phyloP scores from a whole-genome alignment of 257 asterid genomes.

The Capsicum rhomboideum region DNA sequence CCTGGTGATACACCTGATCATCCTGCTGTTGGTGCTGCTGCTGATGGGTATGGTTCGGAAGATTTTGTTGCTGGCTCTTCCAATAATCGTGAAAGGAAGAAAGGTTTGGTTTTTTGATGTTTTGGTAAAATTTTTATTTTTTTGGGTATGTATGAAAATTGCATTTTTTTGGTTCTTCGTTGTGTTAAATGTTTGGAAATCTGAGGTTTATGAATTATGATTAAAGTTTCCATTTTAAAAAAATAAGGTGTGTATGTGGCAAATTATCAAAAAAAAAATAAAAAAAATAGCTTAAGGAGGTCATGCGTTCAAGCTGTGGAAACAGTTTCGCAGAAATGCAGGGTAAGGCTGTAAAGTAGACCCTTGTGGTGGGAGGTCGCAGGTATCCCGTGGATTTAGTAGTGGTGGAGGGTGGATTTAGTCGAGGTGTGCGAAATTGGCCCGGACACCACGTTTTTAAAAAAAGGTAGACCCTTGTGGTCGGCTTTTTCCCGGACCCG shows the following conservation, averaged over 20 bases:
- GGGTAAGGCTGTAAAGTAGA: too few species aligned
- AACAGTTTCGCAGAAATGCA: too few species aligned
- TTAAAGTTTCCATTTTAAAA: neutral
- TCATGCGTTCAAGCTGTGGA: too few species aligned
- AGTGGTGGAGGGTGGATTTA: too few species aligned
- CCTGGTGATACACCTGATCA: conserved; percentile 87
- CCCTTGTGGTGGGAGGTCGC: neutral
- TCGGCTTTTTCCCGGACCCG: neutral
- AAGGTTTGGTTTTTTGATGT: conserved; percentile 35
- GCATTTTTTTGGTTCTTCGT: neutral
- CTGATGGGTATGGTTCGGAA: conserved; percentile 92
- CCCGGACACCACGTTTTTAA: too few species aligned
- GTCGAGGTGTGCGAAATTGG: too few species aligned
- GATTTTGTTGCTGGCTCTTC: conserved; percentile 91
- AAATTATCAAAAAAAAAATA: too few species aligned
- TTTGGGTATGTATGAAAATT: neutral
- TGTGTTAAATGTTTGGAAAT: neutral
- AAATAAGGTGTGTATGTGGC: too few species aligned
- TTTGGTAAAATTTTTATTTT: neutral
- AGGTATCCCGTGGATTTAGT: too few species aligned
- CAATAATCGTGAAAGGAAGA: conserved; percentile 88
- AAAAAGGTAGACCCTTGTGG: neutral
- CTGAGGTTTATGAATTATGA: neutral
- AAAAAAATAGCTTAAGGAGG: too few species aligned
- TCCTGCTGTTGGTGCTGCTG: conserved; percentile 52